These are phyloP conservation scores for Aspergillaceae sp. DNA, from an alignment of 2,329 filamentous ascomycete species.

Conservation along the genomic window DNA sequence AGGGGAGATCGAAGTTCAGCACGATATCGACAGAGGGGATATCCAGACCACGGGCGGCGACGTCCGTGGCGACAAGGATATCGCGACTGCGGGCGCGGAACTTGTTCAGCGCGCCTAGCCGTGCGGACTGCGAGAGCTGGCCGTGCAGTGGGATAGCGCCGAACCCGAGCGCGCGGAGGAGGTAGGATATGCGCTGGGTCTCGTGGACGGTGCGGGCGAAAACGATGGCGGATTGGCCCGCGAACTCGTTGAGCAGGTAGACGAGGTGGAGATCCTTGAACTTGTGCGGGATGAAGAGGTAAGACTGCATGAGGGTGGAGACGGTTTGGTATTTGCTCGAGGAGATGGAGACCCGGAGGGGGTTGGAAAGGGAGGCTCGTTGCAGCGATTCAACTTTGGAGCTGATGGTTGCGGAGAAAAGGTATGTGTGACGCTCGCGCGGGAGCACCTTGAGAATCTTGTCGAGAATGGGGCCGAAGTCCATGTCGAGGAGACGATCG, in stretches of 20 bases:
- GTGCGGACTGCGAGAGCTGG: slow-evolving; percentile 77
- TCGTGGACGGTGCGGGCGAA: slow-evolving; percentile 91
- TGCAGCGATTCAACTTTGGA: slow-evolving; percentile 90
- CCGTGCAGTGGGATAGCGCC: slow-evolving; percentile 88
- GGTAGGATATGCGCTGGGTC: slow-evolving; percentile 72
- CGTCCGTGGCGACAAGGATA: slow-evolving; percentile 82
- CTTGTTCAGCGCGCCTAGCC: slow-evolving; percentile 80
- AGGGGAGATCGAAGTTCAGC: slow-evolving; percentile 74
- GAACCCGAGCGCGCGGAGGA: slow-evolving; percentile 77
- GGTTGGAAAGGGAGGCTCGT: slow-evolving; percentile 76
- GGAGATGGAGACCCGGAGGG: slow-evolving; percentile 72
- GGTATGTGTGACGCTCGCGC: slow-evolving; percentile 65
- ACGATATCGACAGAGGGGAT: slow-evolving; percentile 87
- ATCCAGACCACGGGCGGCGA: slow-evolving; percentile 87
- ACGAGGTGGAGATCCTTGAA: slow-evolving; percentile 88
- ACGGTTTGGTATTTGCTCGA: slow-evolving; percentile 85
- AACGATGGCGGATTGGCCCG: slow-evolving; percentile 77
- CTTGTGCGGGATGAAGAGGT: slow-evolving; percentile 75
- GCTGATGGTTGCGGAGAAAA: slow-evolving; percentile 92
- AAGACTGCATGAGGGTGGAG: slow-evolving; percentile 75
- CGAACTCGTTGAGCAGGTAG: slow-evolving; percentile 74
- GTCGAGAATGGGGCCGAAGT: slow-evolving; percentile 86
- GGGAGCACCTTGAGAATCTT: slow-evolving; percentile 88
- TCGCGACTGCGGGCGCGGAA: slow-evolving; percentile 73
- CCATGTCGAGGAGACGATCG: slow-evolving; percentile 82